Conservation (phyloP, 1,139 yeast genomes). For the Eremothecium coryli region DNA sequence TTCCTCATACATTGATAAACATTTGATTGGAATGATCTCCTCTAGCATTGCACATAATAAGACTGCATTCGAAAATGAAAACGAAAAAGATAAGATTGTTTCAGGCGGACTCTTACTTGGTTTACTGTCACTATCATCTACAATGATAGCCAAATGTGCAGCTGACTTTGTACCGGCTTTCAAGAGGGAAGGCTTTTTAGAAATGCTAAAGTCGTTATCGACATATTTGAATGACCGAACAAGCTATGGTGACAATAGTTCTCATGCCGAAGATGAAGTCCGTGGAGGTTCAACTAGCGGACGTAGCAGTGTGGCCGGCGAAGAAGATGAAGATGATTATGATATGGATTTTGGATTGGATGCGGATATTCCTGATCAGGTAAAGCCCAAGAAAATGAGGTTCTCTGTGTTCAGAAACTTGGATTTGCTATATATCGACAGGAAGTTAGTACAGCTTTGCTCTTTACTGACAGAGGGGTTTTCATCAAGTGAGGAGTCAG, state of each 20-base stretch:
- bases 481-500: conserved; percentile 20
- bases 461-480: conserved; percentile 10
- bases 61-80: conserved; percentile 21
- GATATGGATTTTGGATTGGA: conserved; percentile 20
- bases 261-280: conserved; percentile 18
- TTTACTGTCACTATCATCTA: conserved; percentile 42
- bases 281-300: conserved; percentile 18
- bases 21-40: conserved; percentile 46
- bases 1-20: conserved; percentile 18
- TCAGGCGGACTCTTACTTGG: conserved; percentile 40
- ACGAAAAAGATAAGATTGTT: conserved; percentile 11
- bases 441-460: conserved; percentile 11
- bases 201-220: conserved; percentile 24
- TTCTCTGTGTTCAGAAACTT: conserved; percentile 17
- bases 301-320: conserved; percentile 6
- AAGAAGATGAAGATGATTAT: conserved; percentile 24
- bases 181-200: conserved; percentile 66
- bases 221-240: conserved; percentile 6
- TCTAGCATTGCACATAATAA: conserved; percentile 62
- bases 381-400: conserved; percentile 18
- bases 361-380: conserved; percentile 20
- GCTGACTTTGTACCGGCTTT: conserved; percentile 40
- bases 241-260: conserved; percentile 9
- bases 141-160: conserved; percentile 40
- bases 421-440: conserved; percentile 10